Percentiles rank a stretch among this genome's conserved stretches.
phyloP scores from a whole-genome alignment of 306 rosid species.

The cucumber (Cucumis sativus) region Cucumber_9930_V3 NC_026658.2:2141001-2141500 shows the following conservation, averaged over 20 bases:
- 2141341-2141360: neutral
- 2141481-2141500: neutral
- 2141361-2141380: neutral
- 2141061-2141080: neutral
- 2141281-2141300: neutral
- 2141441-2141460: neutral
- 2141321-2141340: neutral
- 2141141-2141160: slow-evolving; percentile 10
- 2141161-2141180: neutral
- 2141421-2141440: slow-evolving; percentile 9
- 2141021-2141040: neutral
- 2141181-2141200: neutral
- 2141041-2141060: neutral
- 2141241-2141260: slow-evolving; percentile 4
- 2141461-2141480: neutral
- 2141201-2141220: neutral
- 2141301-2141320: slow-evolving; percentile 3
- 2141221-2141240: neutral
- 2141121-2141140: slow-evolving; percentile 2
- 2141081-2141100: neutral
- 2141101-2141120: neutral
- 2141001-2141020: slow-evolving; percentile 9
- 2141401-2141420: slow-evolving; percentile 9
- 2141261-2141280: neutral
- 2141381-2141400: neutral